These are phyloP conservation scores for Xylariales sp. DNA, from an alignment of 2,329 filamentous ascomycete species.

Conservation along the genomic window DNA sequence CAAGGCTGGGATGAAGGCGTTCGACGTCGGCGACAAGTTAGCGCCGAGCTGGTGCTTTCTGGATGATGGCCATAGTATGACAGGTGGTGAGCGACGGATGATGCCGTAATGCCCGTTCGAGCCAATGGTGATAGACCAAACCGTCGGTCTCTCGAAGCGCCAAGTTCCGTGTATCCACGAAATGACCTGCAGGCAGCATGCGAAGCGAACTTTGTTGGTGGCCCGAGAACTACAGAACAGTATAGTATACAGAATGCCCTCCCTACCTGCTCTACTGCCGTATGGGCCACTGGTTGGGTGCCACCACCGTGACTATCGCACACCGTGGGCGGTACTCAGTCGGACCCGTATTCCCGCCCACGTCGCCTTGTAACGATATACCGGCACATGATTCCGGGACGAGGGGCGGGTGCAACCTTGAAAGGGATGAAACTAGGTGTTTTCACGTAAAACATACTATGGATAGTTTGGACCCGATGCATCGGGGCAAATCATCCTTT, in stretches of 20 bases:
- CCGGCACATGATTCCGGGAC: too few species aligned
- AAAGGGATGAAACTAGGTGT: slow-evolving; percentile 11
- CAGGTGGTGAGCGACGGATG: neutral
- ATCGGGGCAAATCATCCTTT: neutral
- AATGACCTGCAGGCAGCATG: slow-evolving; percentile 1
- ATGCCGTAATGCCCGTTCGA: neutral
- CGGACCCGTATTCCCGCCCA: neutral
- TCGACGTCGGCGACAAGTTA: neutral
- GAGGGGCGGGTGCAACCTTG: neutral
- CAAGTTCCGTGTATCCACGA: slow-evolving; percentile 8
- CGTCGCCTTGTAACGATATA: neutral
- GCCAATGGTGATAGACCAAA: slow-evolving; percentile 1
- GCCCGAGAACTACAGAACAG: slow-evolving; percentile 4
- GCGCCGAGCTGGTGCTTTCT: neutral
- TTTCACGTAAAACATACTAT: slow-evolving; percentile 16
- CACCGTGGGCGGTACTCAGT: too few species aligned
- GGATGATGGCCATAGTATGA: slow-evolving; percentile 1
- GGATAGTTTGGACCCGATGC: slow-evolving; percentile 1
- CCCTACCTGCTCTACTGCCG: too few species aligned
- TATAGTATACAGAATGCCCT: too few species aligned
- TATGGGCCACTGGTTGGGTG: too few species aligned
- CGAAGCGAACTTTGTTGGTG: neutral
- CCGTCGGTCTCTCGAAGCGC: neutral
- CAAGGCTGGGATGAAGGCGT: too few species aligned
- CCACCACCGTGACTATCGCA: too few species aligned